Evolutionary conservation across 306 rosid genomes (phyloP).

Genomic region (Quercus parvula): DNA sequence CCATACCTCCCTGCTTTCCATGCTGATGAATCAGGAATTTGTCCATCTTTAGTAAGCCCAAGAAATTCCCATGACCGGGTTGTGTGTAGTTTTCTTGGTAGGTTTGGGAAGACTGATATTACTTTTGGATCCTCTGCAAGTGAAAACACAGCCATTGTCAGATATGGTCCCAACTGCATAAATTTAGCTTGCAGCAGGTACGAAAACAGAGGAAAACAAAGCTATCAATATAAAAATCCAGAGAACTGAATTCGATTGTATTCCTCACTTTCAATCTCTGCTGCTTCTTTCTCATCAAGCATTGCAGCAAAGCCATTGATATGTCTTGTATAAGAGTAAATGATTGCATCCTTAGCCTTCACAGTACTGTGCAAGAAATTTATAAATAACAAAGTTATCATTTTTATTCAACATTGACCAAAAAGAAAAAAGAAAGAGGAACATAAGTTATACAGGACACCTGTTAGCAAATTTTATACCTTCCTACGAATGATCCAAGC

Average conservation of each 20-base stretch:
- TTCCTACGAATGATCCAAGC: constrained; percentile 50
- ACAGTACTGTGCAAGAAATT: constrained; percentile 27
- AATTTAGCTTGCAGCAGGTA: background rate
- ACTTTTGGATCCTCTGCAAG: constrained; percentile 51
- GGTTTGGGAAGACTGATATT: constrained; percentile 49
- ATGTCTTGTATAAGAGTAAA: constrained; percentile 55
- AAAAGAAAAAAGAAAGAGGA: background rate
- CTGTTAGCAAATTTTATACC: constrained; percentile 26
- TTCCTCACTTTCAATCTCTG: constrained; percentile 40
- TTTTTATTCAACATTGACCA: background rate
- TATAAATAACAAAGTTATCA: background rate
- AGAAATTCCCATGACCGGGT: constrained; percentile 69
- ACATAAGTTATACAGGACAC: background rate
- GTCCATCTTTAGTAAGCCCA: constrained; percentile 24
- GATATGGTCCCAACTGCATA: background rate
- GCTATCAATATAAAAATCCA: background rate
- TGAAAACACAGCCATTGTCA: background rate
- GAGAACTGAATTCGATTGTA: background rate
- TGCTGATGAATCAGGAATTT: constrained; percentile 14
- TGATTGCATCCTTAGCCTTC: constrained; percentile 47
- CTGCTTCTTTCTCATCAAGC: constrained; percentile 54
- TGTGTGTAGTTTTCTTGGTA: constrained; percentile 46
- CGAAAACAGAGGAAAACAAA: background rate
- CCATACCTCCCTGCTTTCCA: constrained; percentile 41
- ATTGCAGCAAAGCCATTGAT: constrained; percentile 82